phyloP scores from a whole-genome alignment of 2,329 filamentous ascomycete genomes.

The Neophaeococcomyces mojaviensis region DNA sequence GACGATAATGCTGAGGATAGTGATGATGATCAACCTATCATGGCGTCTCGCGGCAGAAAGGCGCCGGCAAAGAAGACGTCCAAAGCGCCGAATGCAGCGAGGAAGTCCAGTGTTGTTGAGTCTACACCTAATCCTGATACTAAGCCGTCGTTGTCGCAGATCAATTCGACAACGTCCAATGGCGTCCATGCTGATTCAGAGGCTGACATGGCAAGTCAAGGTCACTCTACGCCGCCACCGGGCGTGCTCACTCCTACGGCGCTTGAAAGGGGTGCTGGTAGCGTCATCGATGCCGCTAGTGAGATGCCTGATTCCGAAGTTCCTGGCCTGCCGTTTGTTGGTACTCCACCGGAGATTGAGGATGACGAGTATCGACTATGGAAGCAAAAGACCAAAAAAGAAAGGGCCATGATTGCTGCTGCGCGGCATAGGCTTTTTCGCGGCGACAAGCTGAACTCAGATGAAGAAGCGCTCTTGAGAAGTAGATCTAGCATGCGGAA shows the following conservation, averaged over 20 bases:
- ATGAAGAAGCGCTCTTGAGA: slow-evolving; percentile 79
- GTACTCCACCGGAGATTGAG: slow-evolving; percentile 69
- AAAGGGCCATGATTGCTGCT: slow-evolving; percentile 76
- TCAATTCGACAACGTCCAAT: slow-evolving; percentile 33
- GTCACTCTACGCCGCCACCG: slow-evolving; percentile 73
- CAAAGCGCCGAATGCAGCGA: slow-evolving; percentile 61
- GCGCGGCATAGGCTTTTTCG: slow-evolving; percentile 82
- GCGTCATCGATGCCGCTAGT: slow-evolving; percentile 49
- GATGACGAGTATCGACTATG: slow-evolving; percentile 90
- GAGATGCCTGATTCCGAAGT: slow-evolving; percentile 82
- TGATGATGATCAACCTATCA: slow-evolving; percentile 89
- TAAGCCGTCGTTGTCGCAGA: slow-evolving; percentile 60
- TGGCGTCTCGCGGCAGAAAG: slow-evolving; percentile 90
- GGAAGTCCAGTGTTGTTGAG: slow-evolving; percentile 47
- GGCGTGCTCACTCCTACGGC: slow-evolving; percentile 71
- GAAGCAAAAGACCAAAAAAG: slow-evolving; percentile 98
- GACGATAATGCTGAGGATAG: slow-evolving; percentile 76
- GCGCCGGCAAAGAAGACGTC: slow-evolving; percentile 71
- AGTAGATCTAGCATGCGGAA: slow-evolving; percentile 83
- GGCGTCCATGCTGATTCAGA: slow-evolving; percentile 64
- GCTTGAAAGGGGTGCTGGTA: slow-evolving; percentile 55
- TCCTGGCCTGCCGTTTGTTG: slow-evolving; percentile 53
- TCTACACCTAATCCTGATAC: slow-evolving; percentile 68
- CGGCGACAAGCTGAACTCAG: slow-evolving; percentile 72
- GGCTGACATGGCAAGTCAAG: slow-evolving; percentile 59